These are phyloP conservation scores for Epicoccum sorghinum DNA, from an alignment of 2,329 filamentous ascomycete genomes.

Conservation along the genomic window DNA sequence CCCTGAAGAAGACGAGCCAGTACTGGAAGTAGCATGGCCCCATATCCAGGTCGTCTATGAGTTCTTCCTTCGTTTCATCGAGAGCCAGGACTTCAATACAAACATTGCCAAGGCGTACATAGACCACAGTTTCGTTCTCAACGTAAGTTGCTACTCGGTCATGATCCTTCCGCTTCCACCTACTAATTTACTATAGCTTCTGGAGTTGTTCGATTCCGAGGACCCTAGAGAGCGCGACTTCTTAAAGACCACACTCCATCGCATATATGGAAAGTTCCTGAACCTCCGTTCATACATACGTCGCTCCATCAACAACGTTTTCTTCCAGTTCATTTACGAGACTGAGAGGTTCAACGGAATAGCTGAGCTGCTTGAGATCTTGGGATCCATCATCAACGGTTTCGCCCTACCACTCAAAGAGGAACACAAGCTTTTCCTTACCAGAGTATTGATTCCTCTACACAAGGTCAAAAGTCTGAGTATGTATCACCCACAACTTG, in stretches of 20 bases:
- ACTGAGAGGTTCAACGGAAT: constrained; percentile 99
- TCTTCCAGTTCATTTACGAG: constrained; percentile 99
- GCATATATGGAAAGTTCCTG: constrained; percentile 98
- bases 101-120: constrained; percentile 99
- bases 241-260: constrained; percentile 94
- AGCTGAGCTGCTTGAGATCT: constrained; percentile 92
- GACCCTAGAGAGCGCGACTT: constrained; percentile 97
- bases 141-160: constrained; percentile 52
- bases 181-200: constrained; percentile 61
- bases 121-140: constrained; percentile 95
- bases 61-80: constrained; percentile 98
- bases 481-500: constrained; percentile 99
- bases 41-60: constrained; percentile 99
- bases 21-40: constrained; percentile 97
- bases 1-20: constrained; percentile 96
- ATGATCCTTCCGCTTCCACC: neutral
- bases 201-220: constrained; percentile 98
- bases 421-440: constrained; percentile 98
- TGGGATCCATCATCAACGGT: constrained; percentile 98
- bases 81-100: constrained; percentile 99
- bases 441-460: constrained; percentile 86
- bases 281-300: constrained; percentile 97
- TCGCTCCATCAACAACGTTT: constrained; percentile 99
- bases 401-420: constrained; percentile 97
- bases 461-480: constrained; percentile 99